Evolutionary conservation across 768 basidiomycete species (phyloP).

Genomic region (Pleurotus platypus): DNA sequence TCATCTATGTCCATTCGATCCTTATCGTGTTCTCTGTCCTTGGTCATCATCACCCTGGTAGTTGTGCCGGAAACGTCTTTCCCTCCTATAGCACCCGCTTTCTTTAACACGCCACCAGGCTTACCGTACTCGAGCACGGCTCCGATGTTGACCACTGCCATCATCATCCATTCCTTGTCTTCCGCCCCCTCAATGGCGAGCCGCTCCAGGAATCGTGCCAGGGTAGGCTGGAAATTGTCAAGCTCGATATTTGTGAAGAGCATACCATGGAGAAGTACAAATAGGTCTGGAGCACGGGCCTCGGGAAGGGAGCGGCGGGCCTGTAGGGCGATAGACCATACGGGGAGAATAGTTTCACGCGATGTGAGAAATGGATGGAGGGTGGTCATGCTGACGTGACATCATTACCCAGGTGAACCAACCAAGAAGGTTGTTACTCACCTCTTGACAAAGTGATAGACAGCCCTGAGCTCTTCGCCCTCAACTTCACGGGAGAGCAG

Average conservation of each 20-base stretch:
- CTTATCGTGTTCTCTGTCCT: slow-evolving; percentile 42
- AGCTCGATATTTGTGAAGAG: slow-evolving; percentile 93
- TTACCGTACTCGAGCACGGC: slow-evolving; percentile 87
- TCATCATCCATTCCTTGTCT: slow-evolving; percentile 94
- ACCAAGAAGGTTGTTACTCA: slow-evolving; percentile 29
- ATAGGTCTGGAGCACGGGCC: slow-evolving; percentile 70
- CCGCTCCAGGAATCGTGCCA: slow-evolving; percentile 84
- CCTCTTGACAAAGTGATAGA: slow-evolving; percentile 97
- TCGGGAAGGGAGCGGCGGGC: slow-evolving; percentile 74
- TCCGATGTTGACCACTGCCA: slow-evolving; percentile 83
- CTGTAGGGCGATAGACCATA: slow-evolving; percentile 82
- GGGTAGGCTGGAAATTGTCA: slow-evolving; percentile 81
- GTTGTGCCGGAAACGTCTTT: slow-evolving; percentile 27
- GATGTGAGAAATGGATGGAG: slow-evolving; percentile 85
- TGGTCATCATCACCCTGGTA: slow-evolving; percentile 42
- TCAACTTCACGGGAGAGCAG: slow-evolving; percentile 81
- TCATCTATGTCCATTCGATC: slow-evolving; percentile 64
- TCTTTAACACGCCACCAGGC: slow-evolving; percentile 64
- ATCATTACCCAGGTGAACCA: slow-evolving; percentile 6
- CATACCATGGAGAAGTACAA: slow-evolving; percentile 94
- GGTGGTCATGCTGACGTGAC: slow-evolving; percentile 74
- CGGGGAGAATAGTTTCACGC: slow-evolving; percentile 81
- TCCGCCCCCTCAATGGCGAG: slow-evolving; percentile 78
- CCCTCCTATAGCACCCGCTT: slow-evolving; percentile 48
- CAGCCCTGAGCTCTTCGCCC: slow-evolving; percentile 74